Evolutionary conservation across 2,329 filamentous ascomycete species (phyloP), one percentile per base, ranked within the genome.

Genomic region (Penicillium verrucosum): DNA sequence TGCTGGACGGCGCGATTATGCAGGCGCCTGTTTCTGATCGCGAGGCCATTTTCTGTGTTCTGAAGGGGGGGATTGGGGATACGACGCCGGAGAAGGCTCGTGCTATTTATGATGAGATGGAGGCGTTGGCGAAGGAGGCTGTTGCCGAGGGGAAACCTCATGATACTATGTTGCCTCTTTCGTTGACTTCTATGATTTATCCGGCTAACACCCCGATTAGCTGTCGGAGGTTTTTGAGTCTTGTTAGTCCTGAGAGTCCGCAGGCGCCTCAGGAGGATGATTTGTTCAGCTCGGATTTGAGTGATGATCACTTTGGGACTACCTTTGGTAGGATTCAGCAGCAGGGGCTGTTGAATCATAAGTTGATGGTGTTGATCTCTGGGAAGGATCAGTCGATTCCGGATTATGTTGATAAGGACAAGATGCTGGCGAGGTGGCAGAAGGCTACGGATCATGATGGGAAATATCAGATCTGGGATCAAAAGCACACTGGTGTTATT

Each of bases 21-120:
- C 92, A 96, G 70, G 90, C 88, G 0, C 86, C 89, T 0, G 87
- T 93, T 2, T 90, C 85, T 1, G 91, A 96, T 70, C 81, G 90
- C 18, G 88, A 95, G 70, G 84, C 82, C 2, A 72, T 81, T 11
- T 75, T 84, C 51, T 74, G 68, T 55, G 63, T 63, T 0, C 56
- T 74, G 18, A 65, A 57, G 23, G 40, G 61, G 46, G 69, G 69
- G 3, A 63, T 71, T 44, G 65, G 68, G 3, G 64, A 60, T 5
- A 65, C 60, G 49, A 61, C 62, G 4, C 60, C 67, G 4, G 48
- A 46, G 2, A 61, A 71, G 54, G 60, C 68, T 14, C 58, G 59
- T 10, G 61, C 60, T 14, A 50, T 71, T 1, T 76, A 70, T 44
- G 64, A 71, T 40, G 66, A 74, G 50, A 60, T 73, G 25, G 68